These are phyloP conservation scores for Botryotinia globosa DNA, from an alignment of 2,329 filamentous ascomycete species.

Conservation along the genomic window DNA sequence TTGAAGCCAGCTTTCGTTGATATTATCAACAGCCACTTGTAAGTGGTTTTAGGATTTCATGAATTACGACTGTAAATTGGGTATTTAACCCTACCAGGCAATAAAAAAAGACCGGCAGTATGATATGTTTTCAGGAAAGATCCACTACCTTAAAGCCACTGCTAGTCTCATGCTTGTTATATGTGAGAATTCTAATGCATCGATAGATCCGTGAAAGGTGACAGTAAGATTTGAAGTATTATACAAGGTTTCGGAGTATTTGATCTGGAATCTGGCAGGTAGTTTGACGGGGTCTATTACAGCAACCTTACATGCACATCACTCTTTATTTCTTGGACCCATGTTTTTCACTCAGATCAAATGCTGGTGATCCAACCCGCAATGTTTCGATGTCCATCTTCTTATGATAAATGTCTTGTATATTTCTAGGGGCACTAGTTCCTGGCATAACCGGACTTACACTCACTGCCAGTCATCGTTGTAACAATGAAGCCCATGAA, in stretches of 20 bases:
- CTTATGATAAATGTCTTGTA: not conserved
- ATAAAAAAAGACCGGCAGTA: not conserved
- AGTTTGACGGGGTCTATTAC: not conserved
- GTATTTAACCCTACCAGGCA: not conserved
- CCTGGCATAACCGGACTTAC: not conserved
- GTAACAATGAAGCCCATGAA: not conserved
- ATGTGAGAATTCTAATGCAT: not conserved
- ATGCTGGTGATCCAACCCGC: no score
- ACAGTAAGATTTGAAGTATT: not conserved
- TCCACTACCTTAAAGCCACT: not conserved
- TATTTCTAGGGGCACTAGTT: not conserved
- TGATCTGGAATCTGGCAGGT: not conserved
- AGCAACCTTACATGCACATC: not conserved
- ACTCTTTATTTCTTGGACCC: not conserved
- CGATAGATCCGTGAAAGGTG: conserved; percentile 1
- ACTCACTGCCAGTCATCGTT: not conserved
- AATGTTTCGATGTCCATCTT: not conserved
- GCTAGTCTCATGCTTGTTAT: not conserved
- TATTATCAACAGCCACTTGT: conserved; percentile 61
- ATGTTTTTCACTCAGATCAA: not conserved
- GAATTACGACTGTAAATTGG: conserved; percentile 27
- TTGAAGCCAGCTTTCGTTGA: conserved; percentile 90
- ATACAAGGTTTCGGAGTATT: not conserved
- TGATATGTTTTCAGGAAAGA: not conserved
- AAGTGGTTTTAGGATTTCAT: conserved; percentile 26